Percentiles rank a stretch among this genome's conserved stretches.
Evolutionary conservation across 495 filamentous ascomycete genomes (phyloP).

Genomic region (Sphaerosporella brunnea): DNA sequence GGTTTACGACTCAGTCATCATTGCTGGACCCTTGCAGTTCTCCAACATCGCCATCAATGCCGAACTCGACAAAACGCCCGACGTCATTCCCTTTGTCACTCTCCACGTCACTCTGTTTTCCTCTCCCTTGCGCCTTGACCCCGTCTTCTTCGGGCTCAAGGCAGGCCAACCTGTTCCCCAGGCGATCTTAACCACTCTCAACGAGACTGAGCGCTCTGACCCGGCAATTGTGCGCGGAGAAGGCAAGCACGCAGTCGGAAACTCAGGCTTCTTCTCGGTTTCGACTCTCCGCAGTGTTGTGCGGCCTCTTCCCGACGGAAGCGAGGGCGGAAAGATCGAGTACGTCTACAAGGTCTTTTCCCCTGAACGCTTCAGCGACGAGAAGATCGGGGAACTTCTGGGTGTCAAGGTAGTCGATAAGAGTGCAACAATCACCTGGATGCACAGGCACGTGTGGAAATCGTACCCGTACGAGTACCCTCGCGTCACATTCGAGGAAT

Average conservation of each 20-base stretch:
- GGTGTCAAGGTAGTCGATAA: background rate
- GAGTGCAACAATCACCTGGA: constrained; percentile 51
- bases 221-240: constrained; percentile 27
- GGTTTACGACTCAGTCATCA: constrained; percentile 58
- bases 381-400: constrained; percentile 8
- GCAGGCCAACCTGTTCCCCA: constrained; percentile 40
- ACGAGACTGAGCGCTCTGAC: constrained; percentile 35
- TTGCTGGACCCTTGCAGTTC: constrained; percentile 63
- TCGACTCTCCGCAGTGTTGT: constrained; percentile 40
- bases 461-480: constrained; percentile 73
- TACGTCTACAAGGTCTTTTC: constrained; percentile 96
- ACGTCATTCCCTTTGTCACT: constrained; percentile 61
- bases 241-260: constrained; percentile 41
- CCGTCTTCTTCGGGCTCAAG: constrained; percentile 49
- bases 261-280: constrained; percentile 70
- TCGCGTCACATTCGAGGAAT: constrained; percentile 72
- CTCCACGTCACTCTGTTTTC: constrained; percentile 82
- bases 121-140: constrained; percentile 49
- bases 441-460: constrained; percentile 56
- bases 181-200: constrained; percentile 67
- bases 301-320: background rate
- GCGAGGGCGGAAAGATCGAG: constrained; percentile 34
- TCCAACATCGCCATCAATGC: constrained; percentile 43
- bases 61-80: constrained; percentile 37
- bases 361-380: constrained; percentile 36